Base-by-base conservation (phyloP, 768 basidiomycete species). In the Crassisporium funariophilum region DNA sequence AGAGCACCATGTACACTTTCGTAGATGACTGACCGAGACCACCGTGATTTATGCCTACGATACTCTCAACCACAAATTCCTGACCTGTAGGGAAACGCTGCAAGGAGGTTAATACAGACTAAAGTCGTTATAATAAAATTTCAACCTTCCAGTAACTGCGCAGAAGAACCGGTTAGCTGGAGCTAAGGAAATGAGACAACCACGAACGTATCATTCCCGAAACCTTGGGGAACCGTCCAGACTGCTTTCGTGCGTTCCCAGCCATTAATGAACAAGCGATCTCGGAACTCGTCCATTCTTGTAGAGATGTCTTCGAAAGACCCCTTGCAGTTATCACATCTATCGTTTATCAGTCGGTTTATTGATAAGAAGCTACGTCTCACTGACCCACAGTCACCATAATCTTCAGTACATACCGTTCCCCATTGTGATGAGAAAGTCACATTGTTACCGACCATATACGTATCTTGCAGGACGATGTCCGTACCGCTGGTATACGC, bases 141-240 rank as follows among this genome's bases (percentile, higher is more conserved):
- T 13, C 21, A 35, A 70, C 71, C 61, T 68, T 61, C 86, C 86
- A 88, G 61, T 74, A 77, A 4, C 73, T 76, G 46, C 20, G 4
- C 0, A 8, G 36, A 19, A 24, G 34, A 16, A 35, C 21, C 16
- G 35, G 20, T 10, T 35, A 33, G 6, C 13, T 23, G 11, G 19
- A 27, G 15, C 8, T 35, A 9, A 10, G 23, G 17, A 16, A 39
- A 27, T 29, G 27, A 22, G 3, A 23, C 15, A 8, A 8, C 20
- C 27, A 66, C 71, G 52, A 67, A 87, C 66, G 78, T 78, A 29
- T 66, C 65, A 46, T 75, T 76, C 20, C 86, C 86, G 58, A 91
- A 91, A 0, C 77, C 88, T 63, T 91, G 89, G 0, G 88, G 86
- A 1, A 91, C 88, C 2, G 83, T 81, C 90, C 88, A 91, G 0